A percentile compares a stretch with the other conserved stretches of the same genome.
Conservation (phyloP, 352 stramenopile species). For the Pythium diclinum region DNA sequence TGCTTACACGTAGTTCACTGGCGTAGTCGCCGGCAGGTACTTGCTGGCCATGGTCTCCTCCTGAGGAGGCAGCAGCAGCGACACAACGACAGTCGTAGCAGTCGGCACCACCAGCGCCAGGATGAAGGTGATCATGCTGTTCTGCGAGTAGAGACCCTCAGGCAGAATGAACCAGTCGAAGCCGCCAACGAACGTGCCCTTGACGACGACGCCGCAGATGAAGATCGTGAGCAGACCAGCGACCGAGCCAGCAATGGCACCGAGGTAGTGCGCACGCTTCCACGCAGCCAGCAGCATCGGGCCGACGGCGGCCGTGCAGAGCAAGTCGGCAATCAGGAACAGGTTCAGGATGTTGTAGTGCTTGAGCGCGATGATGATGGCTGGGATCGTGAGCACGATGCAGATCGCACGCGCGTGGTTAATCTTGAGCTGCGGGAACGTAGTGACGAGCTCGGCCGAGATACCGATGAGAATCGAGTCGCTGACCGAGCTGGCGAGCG, state of each 20-base stretch:
- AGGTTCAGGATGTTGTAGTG: constrained; percentile 64
- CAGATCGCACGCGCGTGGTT: constrained; percentile 53
- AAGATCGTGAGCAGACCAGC: constrained; percentile 68
- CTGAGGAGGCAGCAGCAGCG: too few species aligned
- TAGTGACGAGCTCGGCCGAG: constrained; percentile 59
- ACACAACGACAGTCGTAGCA: too few species aligned
- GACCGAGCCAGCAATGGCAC: constrained; percentile 44
- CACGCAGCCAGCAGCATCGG: constrained; percentile 65
- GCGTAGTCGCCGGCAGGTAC: too few species aligned
- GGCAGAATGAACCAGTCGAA: constrained; percentile 76
- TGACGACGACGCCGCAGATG: constrained; percentile 45
- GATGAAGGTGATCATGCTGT: constrained; percentile 82
- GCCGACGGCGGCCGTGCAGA: constrained; percentile 65
- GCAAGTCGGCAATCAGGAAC: constrained; percentile 71
- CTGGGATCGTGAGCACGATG: constrained; percentile 56
- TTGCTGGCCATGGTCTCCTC: too few species aligned
- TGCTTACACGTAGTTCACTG: too few species aligned
- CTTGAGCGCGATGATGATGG: constrained; percentile 62
- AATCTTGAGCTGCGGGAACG: constrained; percentile 54
- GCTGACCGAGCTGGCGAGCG: constrained; percentile 51
- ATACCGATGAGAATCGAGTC: constrained; percentile 75
- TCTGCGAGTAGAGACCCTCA: constrained; percentile 67
- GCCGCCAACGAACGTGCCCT: constrained; percentile 60
- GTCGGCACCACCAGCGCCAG: constrained; percentile 56
- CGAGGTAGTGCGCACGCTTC: constrained; percentile 37